Conservation (phyloP, 768 basidiomycete genomes). For the Mycena rosella region DNA sequence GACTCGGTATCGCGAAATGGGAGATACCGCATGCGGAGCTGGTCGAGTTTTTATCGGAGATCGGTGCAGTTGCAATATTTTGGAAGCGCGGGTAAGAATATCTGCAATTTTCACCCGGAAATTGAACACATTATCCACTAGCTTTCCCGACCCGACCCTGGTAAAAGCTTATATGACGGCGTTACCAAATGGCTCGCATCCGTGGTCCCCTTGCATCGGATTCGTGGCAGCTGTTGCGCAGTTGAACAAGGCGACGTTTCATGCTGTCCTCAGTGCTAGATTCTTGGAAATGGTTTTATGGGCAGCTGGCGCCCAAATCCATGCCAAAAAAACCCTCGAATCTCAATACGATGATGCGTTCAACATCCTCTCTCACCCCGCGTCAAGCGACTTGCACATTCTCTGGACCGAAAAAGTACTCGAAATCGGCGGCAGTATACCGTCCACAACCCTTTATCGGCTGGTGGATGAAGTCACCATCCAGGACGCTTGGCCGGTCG, state of each 20-base stretch:
- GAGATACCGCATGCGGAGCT: neutral
- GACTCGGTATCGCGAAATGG: neutral
- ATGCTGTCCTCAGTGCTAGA: neutral
- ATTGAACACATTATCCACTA: neutral
- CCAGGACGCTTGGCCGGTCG: neutral
- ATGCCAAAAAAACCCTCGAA: neutral
- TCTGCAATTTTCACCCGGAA: neutral
- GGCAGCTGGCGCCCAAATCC: neutral
- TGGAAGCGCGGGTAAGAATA: slow-evolving; percentile 6
- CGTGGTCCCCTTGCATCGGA: neutral
- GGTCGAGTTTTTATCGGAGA: neutral
- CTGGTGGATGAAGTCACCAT: neutral
- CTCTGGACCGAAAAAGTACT: slow-evolving; percentile 2
- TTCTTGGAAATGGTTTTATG: slow-evolving; percentile 4
- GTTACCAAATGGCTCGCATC: neutral
- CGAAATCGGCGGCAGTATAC: neutral
- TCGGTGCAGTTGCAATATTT: neutral
- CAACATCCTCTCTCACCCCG: neutral
- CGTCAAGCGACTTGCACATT: neutral
- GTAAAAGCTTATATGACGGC: neutral
- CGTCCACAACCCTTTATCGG: neutral
- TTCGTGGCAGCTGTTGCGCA: neutral
- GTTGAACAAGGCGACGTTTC: neutral
- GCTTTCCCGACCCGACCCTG: neutral
- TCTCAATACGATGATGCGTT: no score